Evolutionary conservation across 441 rosid species (phyloP), one percentile per base, ranked within the genome.

Genomic region (Eutrema salsugineum): DNA sequence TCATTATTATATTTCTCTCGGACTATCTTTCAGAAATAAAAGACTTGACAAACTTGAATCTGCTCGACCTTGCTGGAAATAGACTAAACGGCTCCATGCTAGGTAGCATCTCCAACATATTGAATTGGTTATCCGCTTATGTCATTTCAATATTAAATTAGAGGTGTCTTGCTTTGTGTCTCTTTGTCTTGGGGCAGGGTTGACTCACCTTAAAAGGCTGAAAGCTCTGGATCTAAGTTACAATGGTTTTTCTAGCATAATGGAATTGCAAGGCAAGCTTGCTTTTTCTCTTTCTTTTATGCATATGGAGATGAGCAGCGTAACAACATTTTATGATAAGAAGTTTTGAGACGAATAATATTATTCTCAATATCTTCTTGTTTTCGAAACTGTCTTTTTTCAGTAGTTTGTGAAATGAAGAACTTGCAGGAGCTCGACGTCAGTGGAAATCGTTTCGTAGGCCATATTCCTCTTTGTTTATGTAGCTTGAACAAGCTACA

Each of bases 21-120:
- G 43, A 36, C 12, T 59, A 10, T 3, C 20, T 71, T 71, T 42
- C 32, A 71, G 75, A 19, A 60, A 32, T 39, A 11, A 61, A 60
- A 9, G 6, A 70, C 19, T 49, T 50, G 51, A 60, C 33, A 39
- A 50, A 61, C 24, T 40, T 71, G 46, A 27, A 71, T 20, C 35
- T 62, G 17, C 12, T 51, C 43, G 55, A 71, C 8, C 46, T 61
- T 19, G 42, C 69, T 32, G 2, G 0, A n/a, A 61, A 51, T n/a
- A n/a, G n/a, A n/a, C 54, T 1, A 0, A n/a, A 42, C 28, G 63
- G 75, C 28, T 49, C 44, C 30, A 35, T 64, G 7, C 36, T 0
- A 33, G 36, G 36, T 33, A 33, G 8, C 36, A 33, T 8, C 36
- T 9, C 17, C n/a, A 54, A n/a, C n/a, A n/a, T n/a, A n/a, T n/a